These are phyloP conservation scores for Persicaria tinctoria DNA, from an alignment of 148 eudicot genomes.

Conservation along the genomic window DNA sequence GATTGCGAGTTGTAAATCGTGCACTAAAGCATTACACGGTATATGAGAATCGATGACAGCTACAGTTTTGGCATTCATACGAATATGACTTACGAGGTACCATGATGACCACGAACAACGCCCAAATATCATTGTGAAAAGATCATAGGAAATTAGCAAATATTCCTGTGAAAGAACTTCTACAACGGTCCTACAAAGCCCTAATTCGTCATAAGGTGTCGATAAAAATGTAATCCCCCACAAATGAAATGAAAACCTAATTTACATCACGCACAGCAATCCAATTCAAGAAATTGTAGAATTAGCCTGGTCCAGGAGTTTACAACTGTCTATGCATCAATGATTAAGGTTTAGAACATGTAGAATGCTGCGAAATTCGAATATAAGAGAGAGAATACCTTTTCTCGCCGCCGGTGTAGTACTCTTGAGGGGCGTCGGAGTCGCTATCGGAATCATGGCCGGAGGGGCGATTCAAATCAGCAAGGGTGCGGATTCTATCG, in stretches of 20 bases:
- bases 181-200: not conserved
- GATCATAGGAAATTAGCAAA: not conserved
- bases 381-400: constrained; percentile 32
- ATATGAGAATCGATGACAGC: not conserved
- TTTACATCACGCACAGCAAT: not conserved
- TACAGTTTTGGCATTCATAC: too few species aligned
- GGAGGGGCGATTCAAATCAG: constrained; percentile 81
- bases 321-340: too few species aligned
- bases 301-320: too few species aligned
- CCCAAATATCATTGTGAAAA: not conserved
- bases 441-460: constrained; percentile 70
- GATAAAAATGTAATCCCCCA: not conserved
- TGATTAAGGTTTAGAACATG: too few species aligned
- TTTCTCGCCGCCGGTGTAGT: constrained; percentile 85
- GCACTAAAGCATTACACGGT: not conserved
- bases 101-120: too few species aligned
- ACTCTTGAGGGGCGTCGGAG: constrained; percentile 76
- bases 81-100: too few species aligned
- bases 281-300: not conserved
- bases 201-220: not conserved
- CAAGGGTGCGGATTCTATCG: constrained; percentile 77
- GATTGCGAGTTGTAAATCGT: not conserved
- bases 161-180: not conserved
- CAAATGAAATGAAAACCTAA: not conserved
- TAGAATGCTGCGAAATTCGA: not conserved